Evolutionary conservation across 495 filamentous ascomycete genomes (phyloP).

Genomic region (Podospora sp.): DNA sequence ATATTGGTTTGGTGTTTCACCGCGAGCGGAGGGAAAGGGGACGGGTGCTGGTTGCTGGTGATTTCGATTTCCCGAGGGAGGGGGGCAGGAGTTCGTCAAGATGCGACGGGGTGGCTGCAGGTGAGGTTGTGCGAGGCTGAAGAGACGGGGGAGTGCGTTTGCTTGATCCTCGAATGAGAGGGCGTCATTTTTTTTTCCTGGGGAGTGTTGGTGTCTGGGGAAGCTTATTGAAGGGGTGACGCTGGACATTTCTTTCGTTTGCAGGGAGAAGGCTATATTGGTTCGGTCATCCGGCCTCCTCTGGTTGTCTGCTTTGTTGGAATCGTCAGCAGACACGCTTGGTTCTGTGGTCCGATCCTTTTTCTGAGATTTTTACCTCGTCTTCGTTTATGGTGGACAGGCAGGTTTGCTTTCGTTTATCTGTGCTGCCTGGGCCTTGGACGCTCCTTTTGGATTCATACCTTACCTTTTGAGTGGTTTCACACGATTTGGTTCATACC

Average conservation of each 20-base stretch:
- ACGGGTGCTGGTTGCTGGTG: not conserved
- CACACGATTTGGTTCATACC: not conserved
- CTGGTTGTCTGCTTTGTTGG: not conserved
- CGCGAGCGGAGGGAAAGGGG: not conserved
- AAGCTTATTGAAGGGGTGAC: not conserved
- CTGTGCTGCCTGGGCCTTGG: not conserved
- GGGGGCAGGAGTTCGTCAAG: not conserved
- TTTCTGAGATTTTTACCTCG: not conserved
- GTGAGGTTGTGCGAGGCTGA: not conserved
- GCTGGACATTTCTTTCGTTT: not conserved
- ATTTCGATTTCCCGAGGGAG: not conserved
- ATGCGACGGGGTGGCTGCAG: constrained; percentile 1
- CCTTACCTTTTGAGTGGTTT: not conserved
- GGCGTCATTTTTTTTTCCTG: not conserved
- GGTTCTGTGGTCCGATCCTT: not conserved
- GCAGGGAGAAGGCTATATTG: not conserved
- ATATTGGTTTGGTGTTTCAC: not conserved
- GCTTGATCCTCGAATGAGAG: not conserved
- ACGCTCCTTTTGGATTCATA: not conserved
- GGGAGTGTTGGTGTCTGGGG: not conserved
- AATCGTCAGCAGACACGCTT: not conserved
- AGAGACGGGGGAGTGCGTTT: not conserved
- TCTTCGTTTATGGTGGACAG: not conserved
- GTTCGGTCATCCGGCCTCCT: not conserved
- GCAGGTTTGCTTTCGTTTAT: not conserved